Evolutionary conservation across 2,329 filamentous ascomycete genomes (phyloP).

Genomic region (Aureobasidium sp.): DNA sequence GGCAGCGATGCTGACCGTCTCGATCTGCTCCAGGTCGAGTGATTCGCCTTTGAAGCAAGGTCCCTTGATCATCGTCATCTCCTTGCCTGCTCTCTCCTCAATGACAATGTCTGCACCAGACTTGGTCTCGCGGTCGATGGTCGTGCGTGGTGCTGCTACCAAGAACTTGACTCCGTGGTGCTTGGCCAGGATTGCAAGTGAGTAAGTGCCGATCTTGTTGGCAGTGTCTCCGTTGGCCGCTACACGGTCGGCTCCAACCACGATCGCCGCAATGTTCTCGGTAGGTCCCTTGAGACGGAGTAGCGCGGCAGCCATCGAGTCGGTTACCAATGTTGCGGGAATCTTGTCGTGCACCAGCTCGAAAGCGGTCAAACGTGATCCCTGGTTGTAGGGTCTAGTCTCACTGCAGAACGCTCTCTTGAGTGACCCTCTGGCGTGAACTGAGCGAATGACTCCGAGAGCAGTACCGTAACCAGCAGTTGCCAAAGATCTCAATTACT

Average conservation of each 20-base stretch:
- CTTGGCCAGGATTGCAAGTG: slow-evolving; percentile 79
- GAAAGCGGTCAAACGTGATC: slow-evolving; percentile 86
- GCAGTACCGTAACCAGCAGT: slow-evolving; percentile 98
- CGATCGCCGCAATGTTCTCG: slow-evolving; percentile 70
- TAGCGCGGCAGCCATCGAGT: slow-evolving; percentile 90
- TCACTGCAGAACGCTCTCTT: slow-evolving; percentile 91
- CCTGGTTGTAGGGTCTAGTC: slow-evolving; percentile 96
- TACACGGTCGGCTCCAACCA: slow-evolving; percentile 91
- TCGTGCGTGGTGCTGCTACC: slow-evolving; percentile 88
- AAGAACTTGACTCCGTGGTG: slow-evolving; percentile 89
- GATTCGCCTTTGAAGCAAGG: slow-evolving; percentile 53
- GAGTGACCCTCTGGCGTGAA: slow-evolving; percentile 58
- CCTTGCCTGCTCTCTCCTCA: slow-evolving; percentile 71
- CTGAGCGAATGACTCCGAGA: slow-evolving; percentile 80
- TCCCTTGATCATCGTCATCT: slow-evolving; percentile 78
- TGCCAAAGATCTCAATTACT: slow-evolving; percentile 60
- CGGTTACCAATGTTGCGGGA: slow-evolving; percentile 82
- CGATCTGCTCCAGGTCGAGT: slow-evolving; percentile 54
- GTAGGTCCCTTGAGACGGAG: slow-evolving; percentile 49
- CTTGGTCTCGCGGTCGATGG: slow-evolving; percentile 75
- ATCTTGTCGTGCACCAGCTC: slow-evolving; percentile 93
- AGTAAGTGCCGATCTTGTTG: slow-evolving; percentile 97
- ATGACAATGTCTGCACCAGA: slow-evolving; percentile 77
- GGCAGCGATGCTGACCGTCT: slow-evolving; percentile 70
- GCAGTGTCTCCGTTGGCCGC: slow-evolving; percentile 95